Conservation (phyloP, 2,329 filamentous ascomycete species). For the Drechslerella dactyloides region DNA sequence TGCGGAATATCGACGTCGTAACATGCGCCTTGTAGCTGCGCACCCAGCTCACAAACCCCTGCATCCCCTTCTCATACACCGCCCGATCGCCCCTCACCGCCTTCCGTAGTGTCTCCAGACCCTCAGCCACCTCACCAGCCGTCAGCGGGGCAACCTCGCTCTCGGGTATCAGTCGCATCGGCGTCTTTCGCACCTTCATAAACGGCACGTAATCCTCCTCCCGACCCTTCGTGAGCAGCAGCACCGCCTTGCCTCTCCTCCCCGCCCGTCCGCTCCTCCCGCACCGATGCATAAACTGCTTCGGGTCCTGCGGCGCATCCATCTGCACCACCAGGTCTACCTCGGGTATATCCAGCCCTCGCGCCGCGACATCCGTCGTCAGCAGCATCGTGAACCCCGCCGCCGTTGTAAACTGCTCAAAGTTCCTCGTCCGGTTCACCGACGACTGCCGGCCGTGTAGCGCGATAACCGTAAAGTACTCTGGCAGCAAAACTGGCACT, state of each 20-base stretch:
- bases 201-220: slow-evolving; percentile 93
- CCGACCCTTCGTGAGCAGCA: slow-evolving; percentile 80
- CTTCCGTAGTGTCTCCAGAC: slow-evolving; percentile 68
- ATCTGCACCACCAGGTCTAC: slow-evolving; percentile 91
- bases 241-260: slow-evolving; percentile 79
- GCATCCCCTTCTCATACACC: slow-evolving; percentile 84
- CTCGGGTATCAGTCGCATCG: slow-evolving; percentile 64
- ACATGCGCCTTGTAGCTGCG: slow-evolving; percentile 90
- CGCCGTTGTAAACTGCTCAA: slow-evolving; percentile 76
- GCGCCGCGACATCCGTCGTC: slow-evolving; percentile 89
- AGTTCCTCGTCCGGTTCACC: slow-evolving; percentile 86
- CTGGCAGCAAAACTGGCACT: slow-evolving; percentile 73
- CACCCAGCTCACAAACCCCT: slow-evolving; percentile 91
- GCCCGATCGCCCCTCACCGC: slow-evolving; percentile 66
- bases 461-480: slow-evolving; percentile 73
- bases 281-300: slow-evolving; percentile 94
- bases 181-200: slow-evolving; percentile 83
- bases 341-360: slow-evolving; percentile 87
- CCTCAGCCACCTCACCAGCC: slow-evolving; percentile 66
- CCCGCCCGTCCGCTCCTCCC: slow-evolving; percentile 93
- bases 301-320: slow-evolving; percentile 80
- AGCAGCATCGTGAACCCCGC: slow-evolving; percentile 79
- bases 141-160: slow-evolving; percentile 55
- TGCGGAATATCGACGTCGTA: slow-evolving; percentile 86
- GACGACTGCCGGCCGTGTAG: slow-evolving; percentile 91